Percentiles rank a stretch among this genome's conserved stretches.
Conservation (phyloP, 2,329 filamentous ascomycete genomes). For the Grosmannia huntii region DNA sequence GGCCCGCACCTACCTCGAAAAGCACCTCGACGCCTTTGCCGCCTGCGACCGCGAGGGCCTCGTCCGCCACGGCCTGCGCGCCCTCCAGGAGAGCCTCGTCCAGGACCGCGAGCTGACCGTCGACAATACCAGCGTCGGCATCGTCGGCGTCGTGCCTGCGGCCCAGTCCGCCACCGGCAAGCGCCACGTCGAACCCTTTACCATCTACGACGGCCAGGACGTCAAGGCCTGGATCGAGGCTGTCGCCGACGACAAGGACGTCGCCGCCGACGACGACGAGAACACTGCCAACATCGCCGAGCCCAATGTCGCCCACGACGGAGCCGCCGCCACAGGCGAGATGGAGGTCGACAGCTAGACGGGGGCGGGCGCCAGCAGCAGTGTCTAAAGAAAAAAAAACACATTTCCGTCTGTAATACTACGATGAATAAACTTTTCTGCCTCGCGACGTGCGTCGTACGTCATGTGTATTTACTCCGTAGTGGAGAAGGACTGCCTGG, state of each 20-base stretch:
- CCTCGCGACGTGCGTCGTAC: not conserved
- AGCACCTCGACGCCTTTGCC: conserved; percentile 75
- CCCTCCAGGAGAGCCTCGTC: conserved; percentile 86
- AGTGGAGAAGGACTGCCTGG: too few species aligned
- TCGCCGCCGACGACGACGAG: conserved; percentile 28
- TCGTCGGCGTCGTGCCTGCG: conserved; percentile 59
- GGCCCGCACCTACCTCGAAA: conserved; percentile 92
- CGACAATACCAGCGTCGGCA: conserved; percentile 87
- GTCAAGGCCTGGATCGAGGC: conserved; percentile 78
- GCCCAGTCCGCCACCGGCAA: conserved; percentile 32
- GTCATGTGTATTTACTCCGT: not conserved
- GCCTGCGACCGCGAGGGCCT: conserved; percentile 69
- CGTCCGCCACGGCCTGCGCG: conserved; percentile 77
- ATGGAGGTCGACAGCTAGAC: conserved; percentile 31
- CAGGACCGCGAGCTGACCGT: conserved; percentile 97
- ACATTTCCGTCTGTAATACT: not conserved
- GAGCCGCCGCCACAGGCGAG: conserved; percentile 20
- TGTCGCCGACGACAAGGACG: conserved; percentile 43
- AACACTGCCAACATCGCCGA: conserved; percentile 27
- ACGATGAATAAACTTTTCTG: not conserved
- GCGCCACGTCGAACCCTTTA: conserved; percentile 64
- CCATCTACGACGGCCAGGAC: conserved; percentile 80
- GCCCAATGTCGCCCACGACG: conserved; percentile 26
- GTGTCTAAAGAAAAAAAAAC: not conserved
- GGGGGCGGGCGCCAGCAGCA: not conserved